A percentile compares a stretch with the other conserved stretches of the same genome.
Evolutionary conservation across 129 eudicot genomes (phyloP).

Genomic region (Erigeron canadensis): DNA sequence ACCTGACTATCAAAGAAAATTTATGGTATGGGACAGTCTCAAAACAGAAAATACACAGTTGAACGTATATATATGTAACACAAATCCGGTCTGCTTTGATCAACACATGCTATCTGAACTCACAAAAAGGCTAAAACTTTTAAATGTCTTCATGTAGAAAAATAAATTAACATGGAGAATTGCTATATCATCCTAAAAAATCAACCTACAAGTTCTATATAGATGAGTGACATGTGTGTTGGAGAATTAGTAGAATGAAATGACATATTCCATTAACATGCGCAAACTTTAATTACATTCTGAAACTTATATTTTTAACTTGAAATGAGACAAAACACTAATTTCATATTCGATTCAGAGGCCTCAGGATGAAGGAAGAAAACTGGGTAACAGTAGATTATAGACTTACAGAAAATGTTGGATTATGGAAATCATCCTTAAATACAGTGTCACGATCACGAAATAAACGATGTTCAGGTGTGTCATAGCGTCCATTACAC

Average conservation of each 20-base stretch:
- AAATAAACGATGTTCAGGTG: conserved; percentile 67
- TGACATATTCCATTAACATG: no score
- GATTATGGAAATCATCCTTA: conserved; percentile 53
- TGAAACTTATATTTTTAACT: not conserved
- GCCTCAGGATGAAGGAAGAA: not conserved
- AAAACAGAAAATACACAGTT: not conserved
- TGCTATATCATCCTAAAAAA: no score
- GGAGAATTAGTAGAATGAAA: no score
- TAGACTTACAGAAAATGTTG: conserved; percentile 53
- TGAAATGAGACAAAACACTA: not conserved
- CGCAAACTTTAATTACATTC: not conserved
- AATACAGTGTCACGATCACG: conserved; percentile 59
- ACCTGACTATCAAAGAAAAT: conserved; percentile 44
- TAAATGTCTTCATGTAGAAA: not conserved
- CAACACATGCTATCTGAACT: not conserved
- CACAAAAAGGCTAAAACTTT: not conserved
- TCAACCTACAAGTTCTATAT: no score
- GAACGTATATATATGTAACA: not conserved
- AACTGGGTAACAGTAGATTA: conserved; percentile 1
- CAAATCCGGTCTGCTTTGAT: not conserved
- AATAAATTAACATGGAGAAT: no score
- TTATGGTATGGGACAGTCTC: conserved; percentile 3
- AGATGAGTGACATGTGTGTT: no score
- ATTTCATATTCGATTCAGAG: not conserved
- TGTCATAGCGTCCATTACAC: conserved; percentile 76